These are phyloP conservation scores for Aegilops umbellulata DNA, from an alignment of 176 grass and related monocot genomes.

Conservation along the genomic window DNA sequence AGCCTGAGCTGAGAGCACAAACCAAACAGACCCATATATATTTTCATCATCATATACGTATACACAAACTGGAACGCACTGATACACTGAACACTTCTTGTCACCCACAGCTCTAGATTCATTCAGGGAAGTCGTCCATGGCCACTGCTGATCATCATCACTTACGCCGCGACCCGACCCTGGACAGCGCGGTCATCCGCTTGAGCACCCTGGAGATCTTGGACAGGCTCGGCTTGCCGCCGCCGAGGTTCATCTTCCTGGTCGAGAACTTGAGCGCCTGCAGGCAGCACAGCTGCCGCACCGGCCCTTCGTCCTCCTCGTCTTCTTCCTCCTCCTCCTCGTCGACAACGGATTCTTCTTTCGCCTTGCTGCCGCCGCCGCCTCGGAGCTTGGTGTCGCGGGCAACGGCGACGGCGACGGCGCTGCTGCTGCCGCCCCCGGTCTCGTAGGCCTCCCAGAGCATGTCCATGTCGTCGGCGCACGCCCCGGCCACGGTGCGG, in stretches of 20 bases:
- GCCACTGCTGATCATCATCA: not conserved
- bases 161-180: conserved; percentile 32
- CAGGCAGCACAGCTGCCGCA: conserved; percentile 76
- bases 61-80: not conserved
- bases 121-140: not conserved
- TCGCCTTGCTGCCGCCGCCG: conserved; percentile 15
- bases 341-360: not conserved
- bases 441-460: conserved; percentile 96
- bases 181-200: conserved; percentile 56
- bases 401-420: not conserved
- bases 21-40: conserved; percentile 11
- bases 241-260: conserved; percentile 81
- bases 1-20: too few species aligned
- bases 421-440: conserved; percentile 25
- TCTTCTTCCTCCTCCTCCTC: not conserved
- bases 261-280: conserved; percentile 82
- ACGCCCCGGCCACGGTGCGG: conserved; percentile 42
- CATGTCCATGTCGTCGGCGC: conserved; percentile 82
- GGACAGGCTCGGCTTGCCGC: conserved; percentile 67
- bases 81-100: conserved; percentile 24
- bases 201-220: conserved; percentile 85
- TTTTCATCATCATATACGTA: conserved; percentile 17
- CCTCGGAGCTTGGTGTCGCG: conserved; percentile 1
- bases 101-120: not conserved
- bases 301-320: conserved; percentile 31